Evolutionary conservation across 805 yeast species (phyloP).

Genomic region (Saturnispora zaruensis): DNA sequence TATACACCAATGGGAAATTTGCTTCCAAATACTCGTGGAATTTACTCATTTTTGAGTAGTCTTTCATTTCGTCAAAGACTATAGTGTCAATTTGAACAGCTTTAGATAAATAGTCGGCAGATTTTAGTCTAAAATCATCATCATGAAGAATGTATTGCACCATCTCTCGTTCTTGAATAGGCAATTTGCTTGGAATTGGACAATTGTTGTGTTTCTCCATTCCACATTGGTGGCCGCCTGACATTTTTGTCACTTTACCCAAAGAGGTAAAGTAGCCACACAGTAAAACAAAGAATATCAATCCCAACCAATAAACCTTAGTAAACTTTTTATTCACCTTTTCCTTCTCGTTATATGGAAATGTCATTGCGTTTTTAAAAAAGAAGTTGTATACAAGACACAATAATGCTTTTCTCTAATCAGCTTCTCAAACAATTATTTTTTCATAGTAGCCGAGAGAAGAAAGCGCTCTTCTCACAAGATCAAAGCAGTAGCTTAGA

Average conservation of each 20-base stretch:
- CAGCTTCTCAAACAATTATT: not conserved
- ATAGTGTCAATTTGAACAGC: constrained; percentile 49
- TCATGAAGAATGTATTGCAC: constrained; percentile 28
- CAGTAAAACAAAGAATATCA: not conserved
- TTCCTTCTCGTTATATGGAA: not conserved
- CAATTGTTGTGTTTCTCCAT: constrained; percentile 13
- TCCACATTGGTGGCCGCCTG: not conserved
- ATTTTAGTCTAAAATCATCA: constrained; percentile 25
- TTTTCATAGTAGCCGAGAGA: not conserved
- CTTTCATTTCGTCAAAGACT: constrained; percentile 23
- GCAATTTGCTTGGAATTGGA: constrained; percentile 21
- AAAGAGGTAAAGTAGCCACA: not conserved
- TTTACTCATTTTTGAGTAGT: constrained; percentile 18
- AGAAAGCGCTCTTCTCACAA: no score
- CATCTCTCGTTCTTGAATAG: constrained; percentile 13
- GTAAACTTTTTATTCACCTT: not conserved
- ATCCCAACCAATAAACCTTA: not conserved
- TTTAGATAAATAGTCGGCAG: constrained; percentile 36
- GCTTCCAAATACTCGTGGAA: constrained; percentile 17
- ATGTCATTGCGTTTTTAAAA: not conserved
- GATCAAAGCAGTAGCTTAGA: no score
- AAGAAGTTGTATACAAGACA: not conserved
- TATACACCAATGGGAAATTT: constrained; percentile 29
- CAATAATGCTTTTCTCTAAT: not conserved
- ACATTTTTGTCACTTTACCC: constrained; percentile 18